These are phyloP conservation scores for Diaporthe capsici DNA, from an alignment of 2,329 filamentous ascomycete genomes.

Conservation along the genomic window DNA sequence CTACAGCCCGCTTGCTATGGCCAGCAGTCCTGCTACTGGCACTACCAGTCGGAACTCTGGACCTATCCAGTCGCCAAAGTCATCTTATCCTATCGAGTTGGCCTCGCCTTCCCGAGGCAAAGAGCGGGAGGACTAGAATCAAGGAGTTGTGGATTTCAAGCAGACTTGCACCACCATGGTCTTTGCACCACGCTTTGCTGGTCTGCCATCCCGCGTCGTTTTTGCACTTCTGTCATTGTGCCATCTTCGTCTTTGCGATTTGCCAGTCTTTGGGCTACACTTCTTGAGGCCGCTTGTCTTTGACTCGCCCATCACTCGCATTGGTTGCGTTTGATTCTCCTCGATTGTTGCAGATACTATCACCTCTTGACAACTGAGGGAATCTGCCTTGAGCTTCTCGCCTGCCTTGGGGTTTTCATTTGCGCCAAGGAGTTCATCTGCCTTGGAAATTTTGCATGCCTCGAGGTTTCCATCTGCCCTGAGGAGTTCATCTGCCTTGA, in stretches of 20 bases:
- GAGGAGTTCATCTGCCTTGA: too few relatives aligned
- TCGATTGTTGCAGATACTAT: neutral
- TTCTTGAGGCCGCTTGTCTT: neutral
- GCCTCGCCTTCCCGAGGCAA: neutral
- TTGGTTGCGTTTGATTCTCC: too few relatives aligned
- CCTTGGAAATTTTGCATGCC: neutral
- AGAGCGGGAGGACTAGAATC: neutral
- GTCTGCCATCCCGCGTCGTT: neutral
- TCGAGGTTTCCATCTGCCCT: neutral
- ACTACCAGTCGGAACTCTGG: neutral
- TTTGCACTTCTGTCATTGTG: neutral
- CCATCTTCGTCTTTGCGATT: neutral
- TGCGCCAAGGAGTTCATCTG: neutral
- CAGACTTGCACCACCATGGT: neutral
- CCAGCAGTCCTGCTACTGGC: neutral
- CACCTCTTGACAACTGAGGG: neutral
- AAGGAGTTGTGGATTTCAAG: neutral
- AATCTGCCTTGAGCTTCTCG: neutral
- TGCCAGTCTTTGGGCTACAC: neutral
- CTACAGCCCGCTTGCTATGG: neutral
- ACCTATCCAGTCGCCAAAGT: neutral
- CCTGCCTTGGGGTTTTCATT: neutral
- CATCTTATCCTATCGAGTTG: neutral
- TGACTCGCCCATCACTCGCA: neutral
- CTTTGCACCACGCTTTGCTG: neutral